phyloP scores from a whole-genome alignment of 2,329 filamentous ascomycete genomes.

The Phialophora macrospora region DNA sequence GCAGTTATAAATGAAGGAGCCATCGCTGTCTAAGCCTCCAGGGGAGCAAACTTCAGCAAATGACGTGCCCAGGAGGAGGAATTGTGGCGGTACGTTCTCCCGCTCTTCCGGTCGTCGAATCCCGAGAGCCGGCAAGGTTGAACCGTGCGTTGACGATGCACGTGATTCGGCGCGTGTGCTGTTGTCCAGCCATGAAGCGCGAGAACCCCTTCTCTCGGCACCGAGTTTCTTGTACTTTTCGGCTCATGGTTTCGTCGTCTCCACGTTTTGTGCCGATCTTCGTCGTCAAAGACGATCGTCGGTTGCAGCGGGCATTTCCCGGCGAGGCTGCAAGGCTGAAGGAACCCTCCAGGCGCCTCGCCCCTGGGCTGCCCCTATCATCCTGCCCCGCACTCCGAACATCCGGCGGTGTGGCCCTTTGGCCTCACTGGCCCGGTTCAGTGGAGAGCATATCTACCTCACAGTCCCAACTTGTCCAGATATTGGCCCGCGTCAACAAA shows the following conservation, averaged over 20 bases:
- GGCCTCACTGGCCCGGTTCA: neutral
- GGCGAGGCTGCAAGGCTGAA: slow-evolving; percentile 22
- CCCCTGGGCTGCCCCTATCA: neutral
- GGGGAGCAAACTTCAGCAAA: neutral
- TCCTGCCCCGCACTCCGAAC: slow-evolving; percentile 25
- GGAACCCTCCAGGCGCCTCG: neutral
- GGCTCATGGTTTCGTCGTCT: neutral
- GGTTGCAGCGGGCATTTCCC: neutral
- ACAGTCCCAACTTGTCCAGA: neutral
- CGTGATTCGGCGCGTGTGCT: neutral
- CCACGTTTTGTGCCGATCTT: neutral
- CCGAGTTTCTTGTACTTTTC: neutral
- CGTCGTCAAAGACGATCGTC: neutral
- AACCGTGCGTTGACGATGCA: neutral
- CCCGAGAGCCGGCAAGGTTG: neutral
- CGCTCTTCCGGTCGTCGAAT: slow-evolving; percentile 14
- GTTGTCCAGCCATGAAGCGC: neutral
- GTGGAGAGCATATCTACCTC: neutral
- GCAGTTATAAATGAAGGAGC: neutral
- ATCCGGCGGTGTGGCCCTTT: slow-evolving; percentile 19
- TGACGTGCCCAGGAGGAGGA: neutral
- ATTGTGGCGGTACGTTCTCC: slow-evolving; percentile 12
- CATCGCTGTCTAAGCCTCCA: neutral
- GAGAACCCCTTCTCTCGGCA: neutral
- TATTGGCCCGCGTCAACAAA: slow-evolving; percentile 15